Evolutionary conservation across 306 rosid species (phyloP).

Genomic region (Styphnolobium japonicum): DNA sequence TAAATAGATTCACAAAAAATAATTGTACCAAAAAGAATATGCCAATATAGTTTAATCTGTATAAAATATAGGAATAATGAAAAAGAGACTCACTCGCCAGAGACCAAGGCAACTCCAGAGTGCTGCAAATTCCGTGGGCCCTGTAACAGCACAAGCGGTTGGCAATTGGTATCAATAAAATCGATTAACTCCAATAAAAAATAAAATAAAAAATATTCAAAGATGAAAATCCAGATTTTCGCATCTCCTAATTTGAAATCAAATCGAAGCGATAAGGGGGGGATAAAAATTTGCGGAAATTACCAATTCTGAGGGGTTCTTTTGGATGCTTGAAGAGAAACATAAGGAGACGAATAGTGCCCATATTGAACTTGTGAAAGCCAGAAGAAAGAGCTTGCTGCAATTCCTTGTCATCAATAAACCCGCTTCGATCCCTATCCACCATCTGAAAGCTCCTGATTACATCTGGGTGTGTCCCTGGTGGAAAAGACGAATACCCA

Average conservation of each 20-base stretch:
- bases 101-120: conserved; percentile 82
- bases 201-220: no score
- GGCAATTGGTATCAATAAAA: conserved; percentile 22
- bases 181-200: neutral
- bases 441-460: conserved; percentile 74
- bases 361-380: conserved; percentile 57
- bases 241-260: neutral
- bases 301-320: conserved; percentile 57
- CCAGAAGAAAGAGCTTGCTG: conserved; percentile 82
- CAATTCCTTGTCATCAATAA: conserved; percentile 70
- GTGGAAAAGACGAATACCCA: conserved; percentile 51
- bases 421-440: conserved; percentile 84
- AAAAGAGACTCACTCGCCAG: conserved; percentile 71
- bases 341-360: conserved; percentile 84
- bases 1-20: neutral
- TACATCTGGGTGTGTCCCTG: conserved; percentile 66
- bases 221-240: neutral
- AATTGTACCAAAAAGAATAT: neutral
- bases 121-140: conserved; percentile 73
- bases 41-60: neutral
- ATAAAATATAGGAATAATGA: neutral
- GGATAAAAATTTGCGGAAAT: neutral
- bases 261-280: neutral
- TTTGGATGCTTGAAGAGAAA: conserved; percentile 66
- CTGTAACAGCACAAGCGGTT: conserved; percentile 40